A percentile compares a stretch with the other conserved stretches of the same genome.
These are phyloP conservation scores for Hanseniaspora hatyaiensis DNA, from an alignment of 805 yeast species.

Conservation along the genomic window DNA sequence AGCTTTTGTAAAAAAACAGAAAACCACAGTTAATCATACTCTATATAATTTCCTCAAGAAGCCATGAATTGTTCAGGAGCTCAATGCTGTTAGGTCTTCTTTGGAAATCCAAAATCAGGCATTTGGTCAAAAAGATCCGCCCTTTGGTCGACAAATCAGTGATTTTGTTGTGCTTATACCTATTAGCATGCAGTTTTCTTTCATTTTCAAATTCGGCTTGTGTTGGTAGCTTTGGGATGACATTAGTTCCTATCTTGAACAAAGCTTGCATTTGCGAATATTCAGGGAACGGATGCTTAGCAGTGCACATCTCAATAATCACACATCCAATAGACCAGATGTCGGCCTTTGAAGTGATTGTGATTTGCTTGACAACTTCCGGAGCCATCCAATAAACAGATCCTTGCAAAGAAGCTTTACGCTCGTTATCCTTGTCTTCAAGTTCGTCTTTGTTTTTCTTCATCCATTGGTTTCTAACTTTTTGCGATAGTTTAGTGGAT, in stretches of 20 bases:
- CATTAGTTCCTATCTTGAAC: conserved; percentile 79
- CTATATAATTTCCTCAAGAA: conserved; percentile 15
- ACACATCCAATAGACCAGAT: conserved; percentile 97
- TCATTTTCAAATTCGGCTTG: conserved; percentile 58
- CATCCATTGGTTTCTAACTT: conserved; percentile 30
- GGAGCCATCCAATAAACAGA: conserved; percentile 99
- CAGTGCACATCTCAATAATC: conserved; percentile 89
- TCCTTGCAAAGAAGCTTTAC: conserved; percentile 81
- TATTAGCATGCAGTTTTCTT: conserved; percentile 24
- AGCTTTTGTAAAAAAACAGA: no score
- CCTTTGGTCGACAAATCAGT: conserved; percentile 28
- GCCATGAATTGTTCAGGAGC: conserved; percentile 31
- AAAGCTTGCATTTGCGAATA: conserved; percentile 95
- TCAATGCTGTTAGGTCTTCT: conserved; percentile 66
- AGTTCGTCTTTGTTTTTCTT: conserved; percentile 30
- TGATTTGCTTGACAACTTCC: conserved; percentile 88
- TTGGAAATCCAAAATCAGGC: conserved; percentile 66
- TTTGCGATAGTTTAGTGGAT: conserved; percentile 53
- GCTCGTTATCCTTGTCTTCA: conserved; percentile 24
- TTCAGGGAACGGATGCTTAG: conserved; percentile 90
- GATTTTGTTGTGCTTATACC: conserved; percentile 13
- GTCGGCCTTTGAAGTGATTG: conserved; percentile 85
- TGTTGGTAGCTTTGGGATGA: conserved; percentile 68
- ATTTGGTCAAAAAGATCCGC: conserved; percentile 39
- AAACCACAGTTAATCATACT: no score